Conservation (phyloP, 177 flowering plant genomes). For the Vitis hybrid region DNA sequence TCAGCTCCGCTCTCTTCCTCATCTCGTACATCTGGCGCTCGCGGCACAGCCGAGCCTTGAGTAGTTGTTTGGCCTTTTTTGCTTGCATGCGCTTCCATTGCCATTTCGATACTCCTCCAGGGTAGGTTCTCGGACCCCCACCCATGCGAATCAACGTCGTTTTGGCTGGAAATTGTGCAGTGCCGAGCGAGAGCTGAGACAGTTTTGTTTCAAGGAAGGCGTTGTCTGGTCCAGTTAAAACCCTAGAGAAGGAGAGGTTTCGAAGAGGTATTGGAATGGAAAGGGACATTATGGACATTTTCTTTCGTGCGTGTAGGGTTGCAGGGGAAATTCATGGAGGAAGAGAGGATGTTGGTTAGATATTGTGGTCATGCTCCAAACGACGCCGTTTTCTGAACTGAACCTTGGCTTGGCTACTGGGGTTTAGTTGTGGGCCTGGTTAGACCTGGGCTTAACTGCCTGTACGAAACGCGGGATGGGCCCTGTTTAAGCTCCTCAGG, state of each 20-base stretch:
- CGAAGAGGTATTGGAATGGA: slow-evolving; percentile 8
- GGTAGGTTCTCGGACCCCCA: slow-evolving; percentile 87
- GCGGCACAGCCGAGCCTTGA: slow-evolving; percentile 75
- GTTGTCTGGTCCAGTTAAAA: slow-evolving; percentile 13
- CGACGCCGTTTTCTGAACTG: too few species aligned
- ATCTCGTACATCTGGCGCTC: slow-evolving; percentile 92
- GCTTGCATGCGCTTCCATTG: slow-evolving; percentile 94
- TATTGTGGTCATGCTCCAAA: too few species aligned
- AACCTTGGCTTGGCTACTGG: too few species aligned
- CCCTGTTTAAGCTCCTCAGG: too few species aligned
- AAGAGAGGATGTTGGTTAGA: too few species aligned
- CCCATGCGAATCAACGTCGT: slow-evolving; percentile 69
- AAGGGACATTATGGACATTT: slow-evolving; percentile 19
- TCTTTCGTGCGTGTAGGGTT: not conserved
- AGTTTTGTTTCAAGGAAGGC: slow-evolving; percentile 26
- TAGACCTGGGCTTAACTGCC: too few species aligned
- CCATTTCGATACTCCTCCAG: slow-evolving; percentile 95
- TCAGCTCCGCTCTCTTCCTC: slow-evolving; percentile 88
- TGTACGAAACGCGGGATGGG: too few species aligned
- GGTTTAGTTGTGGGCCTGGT: too few species aligned
- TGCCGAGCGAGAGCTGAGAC: slow-evolving; percentile 24
- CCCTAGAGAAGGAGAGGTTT: slow-evolving; percentile 20
- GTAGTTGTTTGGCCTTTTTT: slow-evolving; percentile 83
- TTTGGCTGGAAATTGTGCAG: slow-evolving; percentile 5
- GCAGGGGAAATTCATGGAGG: not conserved